Conservation (phyloP, 129 eudicot species). For the Mikania micrantha region DNA sequence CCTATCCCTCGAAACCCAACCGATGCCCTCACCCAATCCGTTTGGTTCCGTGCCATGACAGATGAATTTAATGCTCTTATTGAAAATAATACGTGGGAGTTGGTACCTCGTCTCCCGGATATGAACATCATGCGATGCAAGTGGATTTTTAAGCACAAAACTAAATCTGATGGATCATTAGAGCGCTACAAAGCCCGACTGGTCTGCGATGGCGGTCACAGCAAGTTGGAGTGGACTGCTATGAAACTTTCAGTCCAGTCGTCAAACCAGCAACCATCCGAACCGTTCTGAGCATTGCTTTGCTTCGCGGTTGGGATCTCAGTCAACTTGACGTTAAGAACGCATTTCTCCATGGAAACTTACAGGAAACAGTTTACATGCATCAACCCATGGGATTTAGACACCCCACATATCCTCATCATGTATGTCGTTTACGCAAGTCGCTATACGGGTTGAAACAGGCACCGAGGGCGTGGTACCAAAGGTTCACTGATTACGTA, state of each 20-base stretch:
- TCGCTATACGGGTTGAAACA: too few relatives aligned
- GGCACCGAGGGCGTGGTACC: background rate
- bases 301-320: too few relatives aligned
- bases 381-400: background rate
- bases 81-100: background rate
- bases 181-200: background rate
- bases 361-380: background rate
- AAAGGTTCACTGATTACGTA: background rate
- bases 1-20: too few relatives aligned
- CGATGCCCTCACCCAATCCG: too few relatives aligned
- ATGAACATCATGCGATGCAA: background rate
- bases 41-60: too few relatives aligned
- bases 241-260: background rate
- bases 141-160: background rate
- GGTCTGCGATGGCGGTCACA: background rate
- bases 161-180: background rate
- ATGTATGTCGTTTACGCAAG: too few relatives aligned
- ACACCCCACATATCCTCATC: too few relatives aligned
- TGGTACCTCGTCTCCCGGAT: background rate
- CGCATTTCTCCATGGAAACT: background rate
- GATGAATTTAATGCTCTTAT: background rate
- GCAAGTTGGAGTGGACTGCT: background rate
- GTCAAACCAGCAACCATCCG: background rate
- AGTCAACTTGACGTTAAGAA: background rate
- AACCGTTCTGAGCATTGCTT: too few relatives aligned